Evolutionary conservation across 306 rosid genomes (phyloP), one percentile per base, ranked within the genome.

Genomic region (Pachyrhizus erosus): DNA sequence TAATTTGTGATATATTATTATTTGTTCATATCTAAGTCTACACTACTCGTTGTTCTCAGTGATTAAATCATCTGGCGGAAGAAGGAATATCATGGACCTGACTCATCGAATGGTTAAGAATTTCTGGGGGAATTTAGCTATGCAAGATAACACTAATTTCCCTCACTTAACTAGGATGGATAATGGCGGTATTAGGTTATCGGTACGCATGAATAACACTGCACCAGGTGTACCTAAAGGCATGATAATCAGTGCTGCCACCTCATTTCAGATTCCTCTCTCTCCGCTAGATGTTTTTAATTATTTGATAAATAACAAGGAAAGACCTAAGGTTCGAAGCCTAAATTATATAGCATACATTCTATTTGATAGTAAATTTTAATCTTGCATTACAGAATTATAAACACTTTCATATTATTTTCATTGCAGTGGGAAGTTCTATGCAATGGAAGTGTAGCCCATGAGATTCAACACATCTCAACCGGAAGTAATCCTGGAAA

Each of bases 341-440:
- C 13, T 40, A 40, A 40, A 40, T 40, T 66, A 52, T 66, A 52
- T 17, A 2, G 5, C 18, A 13, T 60, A 26, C 13, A 26, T 60
- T 60, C 12, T 37, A 20, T 61, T 70, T 54, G 2, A 26, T 46
- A n/a, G 2, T 33, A 6, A 78, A 45, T 37, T 18, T 21, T 15
- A 61, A 21, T 48, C 12, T 21, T 69, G 0, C 11, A 39, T 34
- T 14, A 5, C 24, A 48, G 3, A 27, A 9, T 33, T 42, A n/a
- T 54, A 45, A 21, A 77, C 14, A 12, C 27, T 3, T n/a, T 46
- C 12, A 23, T 9, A 23, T 14, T 20, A 29, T 3, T 79, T 2
- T 42, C 1, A 2, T 21, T 21, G 9, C 5, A 94, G 97, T 92
- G 98, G 97, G 97, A 91, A 68, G 84, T 81, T 76, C 89, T 91